These are phyloP conservation scores for Oehlia diaphana DNA, from an alignment of 192 early-diverging fungal genomes.

Conservation along the genomic window DNA sequence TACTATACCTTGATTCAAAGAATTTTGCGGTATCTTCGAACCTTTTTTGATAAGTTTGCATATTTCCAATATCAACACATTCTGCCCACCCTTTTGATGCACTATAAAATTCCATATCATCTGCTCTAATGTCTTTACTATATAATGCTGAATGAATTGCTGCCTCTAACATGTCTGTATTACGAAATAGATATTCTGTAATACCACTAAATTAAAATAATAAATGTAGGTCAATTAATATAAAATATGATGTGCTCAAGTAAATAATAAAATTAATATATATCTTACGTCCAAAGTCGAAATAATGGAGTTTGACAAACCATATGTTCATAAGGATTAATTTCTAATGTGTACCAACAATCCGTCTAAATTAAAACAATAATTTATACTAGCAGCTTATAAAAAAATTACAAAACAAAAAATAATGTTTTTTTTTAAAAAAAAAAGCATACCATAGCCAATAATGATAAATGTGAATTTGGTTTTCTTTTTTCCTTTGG, in stretches of 20 bases:
- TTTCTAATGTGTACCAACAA: conserved; percentile 83
- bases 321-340: conserved; percentile 92
- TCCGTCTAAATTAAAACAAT: conserved; percentile 50
- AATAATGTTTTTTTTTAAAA: neutral
- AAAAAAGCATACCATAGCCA: conserved; percentile 71
- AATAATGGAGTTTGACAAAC: conserved; percentile 97
- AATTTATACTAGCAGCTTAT: neutral
- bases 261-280: neutral
- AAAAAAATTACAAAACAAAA: neutral
- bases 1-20: conserved; percentile 57
- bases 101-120: conserved; percentile 91
- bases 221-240: neutral
- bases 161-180: conserved; percentile 78
- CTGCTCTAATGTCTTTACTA: conserved; percentile 70
- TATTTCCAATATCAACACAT: conserved; percentile 77
- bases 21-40: conserved; percentile 86
- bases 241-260: neutral
- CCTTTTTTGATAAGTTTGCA: conserved; percentile 80
- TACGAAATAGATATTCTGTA: conserved; percentile 89
- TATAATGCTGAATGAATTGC: conserved; percentile 82
- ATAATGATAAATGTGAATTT: conserved; percentile 92
- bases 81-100: conserved; percentile 92
- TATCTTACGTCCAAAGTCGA: conserved; percentile 77
- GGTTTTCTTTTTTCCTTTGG: conserved; percentile 65
- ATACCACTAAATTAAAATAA: conserved; percentile 62